These are phyloP conservation scores for Colletotrichum sp. DNA, from an alignment of 2,329 filamentous ascomycete genomes.

Conservation along the genomic window DNA sequence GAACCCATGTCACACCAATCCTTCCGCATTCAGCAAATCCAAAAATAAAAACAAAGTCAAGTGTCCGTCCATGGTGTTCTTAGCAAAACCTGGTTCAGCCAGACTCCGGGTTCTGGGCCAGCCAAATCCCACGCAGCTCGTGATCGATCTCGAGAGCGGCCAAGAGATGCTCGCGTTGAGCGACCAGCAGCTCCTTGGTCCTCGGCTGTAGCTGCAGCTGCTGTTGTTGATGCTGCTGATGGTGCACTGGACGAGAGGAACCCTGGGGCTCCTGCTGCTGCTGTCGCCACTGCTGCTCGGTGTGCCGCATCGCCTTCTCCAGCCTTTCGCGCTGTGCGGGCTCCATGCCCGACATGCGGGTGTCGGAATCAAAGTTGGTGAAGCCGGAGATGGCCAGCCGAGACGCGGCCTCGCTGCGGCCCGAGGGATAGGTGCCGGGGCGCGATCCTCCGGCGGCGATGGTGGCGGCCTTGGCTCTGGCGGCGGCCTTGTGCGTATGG, in stretches of 20 bases:
- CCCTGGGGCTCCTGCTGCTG: background rate
- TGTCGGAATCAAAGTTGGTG: background rate
- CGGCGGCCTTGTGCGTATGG: background rate
- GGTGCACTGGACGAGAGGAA: background rate
- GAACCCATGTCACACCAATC: background rate
- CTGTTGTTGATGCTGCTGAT: background rate
- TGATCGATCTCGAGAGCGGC: background rate
- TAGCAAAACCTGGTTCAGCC: background rate
- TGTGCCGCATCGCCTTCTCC: background rate
- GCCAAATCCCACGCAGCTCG: background rate
- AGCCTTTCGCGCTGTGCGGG: background rate
- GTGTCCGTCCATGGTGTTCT: background rate
- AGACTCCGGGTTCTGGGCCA: background rate
- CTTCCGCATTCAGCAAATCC: background rate
- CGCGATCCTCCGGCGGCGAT: background rate
- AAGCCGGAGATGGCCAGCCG: background rate
- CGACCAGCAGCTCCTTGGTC: background rate
- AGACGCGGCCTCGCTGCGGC: background rate
- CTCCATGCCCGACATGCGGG: background rate
- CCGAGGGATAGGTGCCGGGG: background rate
- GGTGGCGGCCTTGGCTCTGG: background rate
- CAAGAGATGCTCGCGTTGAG: background rate
- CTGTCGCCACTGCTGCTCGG: background rate
- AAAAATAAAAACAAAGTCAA: background rate
- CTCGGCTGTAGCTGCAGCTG: background rate